Conservation (phyloP, 1,284 basidiomycete species). For the Ustilago vetiveriae region DNA sequence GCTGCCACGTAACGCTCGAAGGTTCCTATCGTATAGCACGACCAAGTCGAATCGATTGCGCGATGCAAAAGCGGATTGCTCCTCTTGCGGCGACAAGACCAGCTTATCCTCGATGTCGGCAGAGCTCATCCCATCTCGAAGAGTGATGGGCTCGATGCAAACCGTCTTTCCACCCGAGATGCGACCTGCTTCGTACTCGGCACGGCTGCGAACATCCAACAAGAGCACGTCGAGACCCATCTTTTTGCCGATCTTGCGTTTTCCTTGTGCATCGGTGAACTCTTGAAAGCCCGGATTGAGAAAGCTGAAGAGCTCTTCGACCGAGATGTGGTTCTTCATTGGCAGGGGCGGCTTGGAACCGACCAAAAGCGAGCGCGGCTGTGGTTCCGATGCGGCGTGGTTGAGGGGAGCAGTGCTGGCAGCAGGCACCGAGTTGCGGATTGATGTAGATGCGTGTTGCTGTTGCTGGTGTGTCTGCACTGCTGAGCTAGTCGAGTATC, state of each 20-base stretch:
- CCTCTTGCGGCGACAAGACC: slow-evolving; percentile 76
- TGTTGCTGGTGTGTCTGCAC: slow-evolving; percentile 7
- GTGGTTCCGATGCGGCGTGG: slow-evolving; percentile 7
- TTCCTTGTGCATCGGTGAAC: slow-evolving; percentile 51
- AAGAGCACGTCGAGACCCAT: slow-evolving; percentile 72
- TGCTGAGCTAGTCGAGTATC: slow-evolving; percentile 19
- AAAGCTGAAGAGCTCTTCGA: slow-evolving; percentile 58
- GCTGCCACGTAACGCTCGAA: slow-evolving; percentile 32
- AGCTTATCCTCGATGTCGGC: slow-evolving; percentile 81
- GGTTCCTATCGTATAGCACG: slow-evolving; percentile 81
- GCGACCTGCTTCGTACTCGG: slow-evolving; percentile 79
- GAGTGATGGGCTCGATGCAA: slow-evolving; percentile 75
- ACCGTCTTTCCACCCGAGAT: slow-evolving; percentile 78
- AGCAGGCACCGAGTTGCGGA: slow-evolving; percentile 7
- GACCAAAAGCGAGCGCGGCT: slow-evolving; percentile 33
- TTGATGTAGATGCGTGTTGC: slow-evolving; percentile 4
- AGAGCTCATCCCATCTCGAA: slow-evolving; percentile 72
- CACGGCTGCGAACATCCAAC: slow-evolving; percentile 82
- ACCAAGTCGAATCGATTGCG: slow-evolving; percentile 89
- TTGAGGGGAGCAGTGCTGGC: not conserved
- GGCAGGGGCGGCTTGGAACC: slow-evolving; percentile 52
- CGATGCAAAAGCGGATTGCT: slow-evolving; percentile 78
- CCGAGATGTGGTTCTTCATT: slow-evolving; percentile 48
- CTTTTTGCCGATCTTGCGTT: slow-evolving; percentile 51
- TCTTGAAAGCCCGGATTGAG: slow-evolving; percentile 62